Evolutionary conservation across 1,284 basidiomycete genomes (phyloP).

Genomic region (Ceratobasidium theobromae): DNA sequence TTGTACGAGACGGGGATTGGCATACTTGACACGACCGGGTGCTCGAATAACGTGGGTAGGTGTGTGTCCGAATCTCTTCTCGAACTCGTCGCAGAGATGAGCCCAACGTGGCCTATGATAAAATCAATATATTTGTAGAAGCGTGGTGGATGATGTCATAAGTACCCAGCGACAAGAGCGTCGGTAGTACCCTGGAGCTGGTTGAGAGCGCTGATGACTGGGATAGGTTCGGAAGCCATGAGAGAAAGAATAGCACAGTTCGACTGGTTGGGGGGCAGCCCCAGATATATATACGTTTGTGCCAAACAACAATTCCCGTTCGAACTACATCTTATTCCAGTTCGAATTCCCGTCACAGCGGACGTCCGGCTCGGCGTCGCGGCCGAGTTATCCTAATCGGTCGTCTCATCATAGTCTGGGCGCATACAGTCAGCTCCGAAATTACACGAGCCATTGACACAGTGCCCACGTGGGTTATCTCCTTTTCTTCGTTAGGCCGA

Average conservation of each 20-base stretch:
- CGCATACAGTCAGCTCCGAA: slow-evolving; percentile 4
- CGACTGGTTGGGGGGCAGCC: not conserved
- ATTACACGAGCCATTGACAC: not conserved
- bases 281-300: not conserved
- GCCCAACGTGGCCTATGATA: slow-evolving; percentile 22
- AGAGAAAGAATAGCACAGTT: not conserved
- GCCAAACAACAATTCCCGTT: not conserved
- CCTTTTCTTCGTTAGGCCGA: slow-evolving; percentile 24
- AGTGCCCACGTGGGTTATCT: slow-evolving; percentile 15
- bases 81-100: slow-evolving; percentile 51
- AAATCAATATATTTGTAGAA: not conserved
- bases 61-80: slow-evolving; percentile 61
- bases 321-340: slow-evolving; percentile 13
- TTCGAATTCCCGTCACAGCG: not conserved
- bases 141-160: slow-evolving; percentile 17
- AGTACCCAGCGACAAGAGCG: slow-evolving; percentile 24
- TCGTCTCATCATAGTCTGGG: not conserved
- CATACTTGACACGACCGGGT: slow-evolving; percentile 82
- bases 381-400: slow-evolving; percentile 8
- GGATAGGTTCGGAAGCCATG: slow-evolving; percentile 25
- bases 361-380: not conserved
- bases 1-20: slow-evolving; percentile 38
- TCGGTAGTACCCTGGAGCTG: slow-evolving; percentile 19
- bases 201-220: slow-evolving; percentile 24
- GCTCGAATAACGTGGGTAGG: slow-evolving; percentile 76